Evolutionary conservation across 2,329 filamentous ascomycete species (phyloP), one percentile per base, ranked within the genome.

Genomic region (Aspergillus spinulosporus): DNA sequence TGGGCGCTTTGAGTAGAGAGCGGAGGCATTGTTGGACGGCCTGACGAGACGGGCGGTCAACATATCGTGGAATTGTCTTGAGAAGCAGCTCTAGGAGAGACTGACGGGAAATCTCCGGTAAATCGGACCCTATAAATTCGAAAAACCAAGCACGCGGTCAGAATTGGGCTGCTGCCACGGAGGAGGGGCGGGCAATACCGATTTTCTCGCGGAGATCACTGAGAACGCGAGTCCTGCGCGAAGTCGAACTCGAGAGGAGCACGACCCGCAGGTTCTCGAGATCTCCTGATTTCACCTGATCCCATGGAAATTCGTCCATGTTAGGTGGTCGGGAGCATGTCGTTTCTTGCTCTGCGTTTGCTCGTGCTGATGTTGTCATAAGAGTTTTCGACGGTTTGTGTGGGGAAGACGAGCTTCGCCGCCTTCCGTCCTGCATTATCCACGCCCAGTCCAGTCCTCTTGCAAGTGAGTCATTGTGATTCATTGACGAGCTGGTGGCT

Each of bases 41-140:
- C 65, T 86, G 83, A 64, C 94, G 85, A 44, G 94, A 97, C 62
- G 84, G 79, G 66, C 92, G 86, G 76, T 99, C 94, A 74, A 86
- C 78, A 74, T 97, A 99, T 65, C 89, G 85, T 59, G 90, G 84
- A 70, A 97, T 92, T 50, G 92, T 97, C 71, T 86, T 85, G 76
- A 97, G 93, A 32, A 99, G 84, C 34, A 92, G 78, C 59, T 85
- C 82, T 61, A 96, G 77, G 51, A 94, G 73, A 71, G 74, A 64
- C 59, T 68, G 65, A 49, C 67, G 66, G 49, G 61, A 57, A 63
- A 72, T 62, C 40, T 66, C 63, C 31, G 69, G 64, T 48, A 76
- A 42, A 53, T 74, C 66, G 48, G 66, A 63, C 36, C 62, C 74
- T 76, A 54, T 36, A 34, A 15, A 48, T 49, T 52, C 28, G 11